Conservation (phyloP, 2,329 filamentous ascomycete genomes). For the Arthrobotrys pseudoclavata region DNA sequence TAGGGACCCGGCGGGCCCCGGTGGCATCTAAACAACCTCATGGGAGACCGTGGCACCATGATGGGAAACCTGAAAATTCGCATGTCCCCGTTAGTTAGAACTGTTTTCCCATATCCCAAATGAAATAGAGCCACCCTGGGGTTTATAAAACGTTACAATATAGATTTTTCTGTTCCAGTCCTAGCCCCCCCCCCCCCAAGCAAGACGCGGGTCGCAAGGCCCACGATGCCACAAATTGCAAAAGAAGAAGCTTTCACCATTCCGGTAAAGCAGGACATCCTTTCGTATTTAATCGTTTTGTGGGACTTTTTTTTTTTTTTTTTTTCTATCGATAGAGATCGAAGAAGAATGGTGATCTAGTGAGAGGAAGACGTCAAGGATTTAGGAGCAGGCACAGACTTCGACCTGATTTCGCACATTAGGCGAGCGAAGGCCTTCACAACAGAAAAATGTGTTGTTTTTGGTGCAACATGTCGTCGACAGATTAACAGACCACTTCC, state of each 20-base stretch:
- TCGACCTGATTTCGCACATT: neutral
- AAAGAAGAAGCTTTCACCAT: slow-evolving; percentile 46
- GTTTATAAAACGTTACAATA: slow-evolving; percentile 30
- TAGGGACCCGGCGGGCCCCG: slow-evolving; percentile 20
- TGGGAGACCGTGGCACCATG: neutral
- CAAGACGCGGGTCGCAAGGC: slow-evolving; percentile 28
- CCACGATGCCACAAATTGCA: slow-evolving; percentile 1
- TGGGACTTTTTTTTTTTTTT: neutral
- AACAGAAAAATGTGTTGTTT: slow-evolving; percentile 53
- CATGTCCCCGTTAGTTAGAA: slow-evolving; percentile 14
- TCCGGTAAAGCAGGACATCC: slow-evolving; percentile 41
- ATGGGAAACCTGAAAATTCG: slow-evolving; percentile 32
- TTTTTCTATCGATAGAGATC: neutral
- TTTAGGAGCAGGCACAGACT: neutral
- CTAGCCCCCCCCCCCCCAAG: slow-evolving; percentile 36
- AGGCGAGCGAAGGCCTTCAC: neutral
- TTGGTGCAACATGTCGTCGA: slow-evolving; percentile 48
- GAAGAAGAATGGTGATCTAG: neutral
- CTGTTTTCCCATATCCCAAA: slow-evolving; percentile 9
- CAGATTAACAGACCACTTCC: slow-evolving; percentile 12
- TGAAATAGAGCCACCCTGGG: neutral
- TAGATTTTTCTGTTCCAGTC: slow-evolving; percentile 23
- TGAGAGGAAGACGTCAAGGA: neutral
- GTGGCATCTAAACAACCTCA: neutral
- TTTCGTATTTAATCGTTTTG: slow-evolving; percentile 23